Evolutionary conservation across 352 stramenopile species (phyloP).

Genomic region (Globisporangium canariense): DNA sequence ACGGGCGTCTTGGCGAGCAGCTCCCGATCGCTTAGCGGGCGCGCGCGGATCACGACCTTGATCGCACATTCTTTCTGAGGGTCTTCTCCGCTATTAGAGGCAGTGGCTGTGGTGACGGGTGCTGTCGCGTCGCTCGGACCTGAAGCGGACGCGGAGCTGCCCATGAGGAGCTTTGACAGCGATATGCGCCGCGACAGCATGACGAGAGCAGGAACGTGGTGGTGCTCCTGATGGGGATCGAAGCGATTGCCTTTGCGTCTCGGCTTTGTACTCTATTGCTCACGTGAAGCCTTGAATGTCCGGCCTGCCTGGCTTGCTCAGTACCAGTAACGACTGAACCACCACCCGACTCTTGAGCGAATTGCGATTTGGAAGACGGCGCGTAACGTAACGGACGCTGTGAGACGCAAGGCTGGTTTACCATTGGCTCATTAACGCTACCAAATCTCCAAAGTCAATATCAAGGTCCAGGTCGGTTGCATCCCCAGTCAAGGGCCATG

Average conservation of each 20-base stretch:
- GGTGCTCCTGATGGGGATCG: not conserved
- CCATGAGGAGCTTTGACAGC: constrained; percentile 21
- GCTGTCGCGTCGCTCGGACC: not conserved
- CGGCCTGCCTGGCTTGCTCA: too few relatives aligned
- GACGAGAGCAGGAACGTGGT: not conserved
- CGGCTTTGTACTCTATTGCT: too few relatives aligned
- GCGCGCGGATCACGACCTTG: constrained; percentile 71
- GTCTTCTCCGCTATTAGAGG: constrained; percentile 15
- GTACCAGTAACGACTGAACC: not conserved
- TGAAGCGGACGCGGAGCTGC: not conserved
- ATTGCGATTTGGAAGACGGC: too few relatives aligned
- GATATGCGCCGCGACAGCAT: constrained; percentile 19
- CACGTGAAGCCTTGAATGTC: too few relatives aligned
- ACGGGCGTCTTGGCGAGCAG: constrained; percentile 40
- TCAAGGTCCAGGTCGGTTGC: too few relatives aligned
- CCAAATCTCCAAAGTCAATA: too few relatives aligned
- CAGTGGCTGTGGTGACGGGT: not conserved
- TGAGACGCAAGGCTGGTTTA: too few relatives aligned
- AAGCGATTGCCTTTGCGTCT: not conserved
- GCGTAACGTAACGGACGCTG: too few relatives aligned
- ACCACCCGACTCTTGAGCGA: not conserved
- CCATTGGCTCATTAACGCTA: too few relatives aligned
- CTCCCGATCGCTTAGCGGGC: constrained; percentile 61
- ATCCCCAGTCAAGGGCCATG: too few relatives aligned
- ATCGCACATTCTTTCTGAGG: constrained; percentile 43